phyloP scores from a whole-genome alignment of 306 rosid genomes.

The Cajanus cajan region DNA sequence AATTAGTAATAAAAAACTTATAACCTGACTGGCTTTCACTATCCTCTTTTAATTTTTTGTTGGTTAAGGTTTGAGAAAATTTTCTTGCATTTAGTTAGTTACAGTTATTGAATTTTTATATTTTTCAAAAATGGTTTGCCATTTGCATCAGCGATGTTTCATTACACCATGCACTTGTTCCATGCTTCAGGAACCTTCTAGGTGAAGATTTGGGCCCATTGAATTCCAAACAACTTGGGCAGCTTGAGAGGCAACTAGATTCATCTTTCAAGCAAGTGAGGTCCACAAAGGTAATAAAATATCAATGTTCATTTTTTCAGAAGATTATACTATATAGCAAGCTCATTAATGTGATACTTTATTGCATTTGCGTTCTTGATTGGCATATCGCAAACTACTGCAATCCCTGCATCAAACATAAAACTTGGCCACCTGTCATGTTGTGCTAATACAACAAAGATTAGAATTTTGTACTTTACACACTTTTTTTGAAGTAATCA shows the following conservation, averaged over 20 bases:
- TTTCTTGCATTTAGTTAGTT: neutral
- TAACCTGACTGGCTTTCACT: no score
- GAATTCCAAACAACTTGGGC: constrained; percentile 86
- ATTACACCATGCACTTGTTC: neutral
- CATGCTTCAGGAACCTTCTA: constrained; percentile 68
- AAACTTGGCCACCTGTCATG: no score
- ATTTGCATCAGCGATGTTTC: constrained; percentile 36
- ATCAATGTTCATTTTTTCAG: neutral
- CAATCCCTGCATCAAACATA: constrained; percentile 71
- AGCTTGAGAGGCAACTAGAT: constrained; percentile 92
- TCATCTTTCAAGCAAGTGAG: constrained; percentile 84
- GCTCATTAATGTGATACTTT: neutral
- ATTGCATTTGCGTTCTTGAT: constrained; percentile 43
- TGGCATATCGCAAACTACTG: constrained; percentile 73
- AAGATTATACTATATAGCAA: neutral
- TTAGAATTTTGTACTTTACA: no score
- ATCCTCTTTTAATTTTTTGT: no score
- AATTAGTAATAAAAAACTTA: no score
- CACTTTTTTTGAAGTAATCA: no score
- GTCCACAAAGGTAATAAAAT: constrained; percentile 67
- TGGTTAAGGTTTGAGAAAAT: neutral
- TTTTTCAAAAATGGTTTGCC: no score
- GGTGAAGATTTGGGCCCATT: constrained; percentile 95
- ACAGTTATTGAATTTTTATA: no score
- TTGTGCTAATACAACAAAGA: no score